Percentiles rank a stretch among this genome's conserved stretches.
Evolutionary conservation across 441 rosid species (phyloP).

Genomic region (Croton laevigatus): DNA sequence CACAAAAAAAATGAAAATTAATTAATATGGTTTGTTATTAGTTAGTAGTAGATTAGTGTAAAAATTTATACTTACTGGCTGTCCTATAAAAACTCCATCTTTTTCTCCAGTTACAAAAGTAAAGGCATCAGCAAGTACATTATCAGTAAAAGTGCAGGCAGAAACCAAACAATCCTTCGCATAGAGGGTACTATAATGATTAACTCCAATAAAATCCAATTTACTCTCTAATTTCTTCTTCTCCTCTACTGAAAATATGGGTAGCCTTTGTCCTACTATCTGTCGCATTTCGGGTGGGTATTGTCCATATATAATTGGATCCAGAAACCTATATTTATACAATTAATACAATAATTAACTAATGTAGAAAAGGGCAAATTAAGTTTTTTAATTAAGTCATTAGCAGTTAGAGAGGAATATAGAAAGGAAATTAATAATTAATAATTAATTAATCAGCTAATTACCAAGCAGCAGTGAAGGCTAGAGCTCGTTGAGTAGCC

Average conservation of each 20-base stretch:
- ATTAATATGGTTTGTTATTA: neutral
- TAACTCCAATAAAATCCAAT: constrained; percentile 16
- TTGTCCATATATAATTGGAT: constrained; percentile 13
- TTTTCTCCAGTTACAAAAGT: neutral
- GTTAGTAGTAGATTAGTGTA: neutral
- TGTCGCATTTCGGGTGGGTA: constrained; percentile 11
- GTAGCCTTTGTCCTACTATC: constrained; percentile 10
- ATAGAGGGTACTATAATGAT: constrained; percentile 10
- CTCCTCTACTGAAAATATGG: constrained; percentile 7
- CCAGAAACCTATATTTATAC: neutral
- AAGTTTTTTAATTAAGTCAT: no score
- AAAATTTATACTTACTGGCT: neutral
- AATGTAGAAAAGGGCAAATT: neutral
- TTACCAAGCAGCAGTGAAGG: constrained; percentile 2
- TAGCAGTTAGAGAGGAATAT: no score
- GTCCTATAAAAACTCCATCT: constrained; percentile 7
- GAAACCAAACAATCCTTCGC: constrained; percentile 13
- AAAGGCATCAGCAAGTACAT: neutral
- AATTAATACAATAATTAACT: no score
- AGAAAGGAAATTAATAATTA: neutral
- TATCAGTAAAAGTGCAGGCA: neutral
- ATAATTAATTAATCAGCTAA: neutral
- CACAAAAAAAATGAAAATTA: neutral
- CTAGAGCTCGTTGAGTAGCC: constrained; percentile 10
- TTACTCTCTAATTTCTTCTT: constrained; percentile 8